Evolutionary conservation across 345 rosid genomes (phyloP).

Genomic region (Lumnitzera littorea): DNA sequence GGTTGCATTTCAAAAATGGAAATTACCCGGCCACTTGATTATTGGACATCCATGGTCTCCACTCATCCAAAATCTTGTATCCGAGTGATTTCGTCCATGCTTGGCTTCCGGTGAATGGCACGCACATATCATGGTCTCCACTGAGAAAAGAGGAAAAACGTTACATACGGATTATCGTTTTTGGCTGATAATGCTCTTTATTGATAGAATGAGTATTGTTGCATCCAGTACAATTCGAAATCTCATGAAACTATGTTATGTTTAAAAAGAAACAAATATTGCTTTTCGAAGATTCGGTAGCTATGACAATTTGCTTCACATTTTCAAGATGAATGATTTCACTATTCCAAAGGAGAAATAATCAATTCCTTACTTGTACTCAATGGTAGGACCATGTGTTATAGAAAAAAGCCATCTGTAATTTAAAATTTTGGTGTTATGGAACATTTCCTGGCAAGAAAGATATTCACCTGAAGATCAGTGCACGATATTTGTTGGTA

Average conservation of each 20-base stretch:
- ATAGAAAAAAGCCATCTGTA: too few species aligned
- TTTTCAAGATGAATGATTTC: background rate
- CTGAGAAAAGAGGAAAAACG: constrained; percentile 15
- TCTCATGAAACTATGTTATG: background rate
- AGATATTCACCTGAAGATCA: constrained; percentile 41
- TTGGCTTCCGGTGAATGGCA: constrained; percentile 48
- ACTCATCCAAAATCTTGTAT: constrained; percentile 23
- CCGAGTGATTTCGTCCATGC: constrained; percentile 52
- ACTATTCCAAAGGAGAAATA: background rate
- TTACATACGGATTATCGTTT: background rate
- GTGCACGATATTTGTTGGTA: constrained; percentile 36
- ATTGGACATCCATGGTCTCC: constrained; percentile 37
- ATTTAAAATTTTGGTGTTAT: too few species aligned
- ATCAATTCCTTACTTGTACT: too few species aligned
- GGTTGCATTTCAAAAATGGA: background rate
- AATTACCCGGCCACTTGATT: constrained; percentile 35
- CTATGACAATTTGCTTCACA: background rate
- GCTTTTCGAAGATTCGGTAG: background rate
- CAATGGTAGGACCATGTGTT: too few species aligned
- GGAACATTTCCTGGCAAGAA: background rate
- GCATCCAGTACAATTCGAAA: too few species aligned
- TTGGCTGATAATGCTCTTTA: too few species aligned
- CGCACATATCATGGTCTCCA: constrained; percentile 57
- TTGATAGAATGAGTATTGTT: too few species aligned
- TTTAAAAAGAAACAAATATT: background rate